These are phyloP conservation scores for Blastobotrys serpentis DNA, from an alignment of 1,139 yeast genomes.

Conservation along the genomic window DNA sequence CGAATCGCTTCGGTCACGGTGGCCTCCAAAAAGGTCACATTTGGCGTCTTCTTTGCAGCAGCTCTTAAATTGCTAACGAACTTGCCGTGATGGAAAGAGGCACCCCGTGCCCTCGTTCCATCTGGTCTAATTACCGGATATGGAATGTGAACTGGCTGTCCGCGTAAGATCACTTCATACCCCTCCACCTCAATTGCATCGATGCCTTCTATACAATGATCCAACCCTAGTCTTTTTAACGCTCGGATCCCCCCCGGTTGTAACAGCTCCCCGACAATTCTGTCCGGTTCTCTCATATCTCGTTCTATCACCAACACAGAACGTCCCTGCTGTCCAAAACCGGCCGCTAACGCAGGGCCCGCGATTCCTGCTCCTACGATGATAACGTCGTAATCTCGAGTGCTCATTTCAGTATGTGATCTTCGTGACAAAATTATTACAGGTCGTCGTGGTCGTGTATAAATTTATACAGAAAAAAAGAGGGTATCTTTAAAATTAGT, in stretches of 20 bases:
- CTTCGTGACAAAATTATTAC: too few relatives aligned
- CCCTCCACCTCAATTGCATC: slow-evolving; percentile 80
- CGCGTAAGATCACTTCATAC: slow-evolving; percentile 70
- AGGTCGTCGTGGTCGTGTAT: not conserved
- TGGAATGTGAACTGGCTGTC: slow-evolving; percentile 55
- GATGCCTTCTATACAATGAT: slow-evolving; percentile 72
- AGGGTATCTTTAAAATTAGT: not conserved
- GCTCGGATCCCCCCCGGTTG: slow-evolving; percentile 95
- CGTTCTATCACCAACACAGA: slow-evolving; percentile 65
- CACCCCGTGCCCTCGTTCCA: slow-evolving; percentile 51
- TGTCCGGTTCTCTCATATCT: slow-evolving; percentile 88
- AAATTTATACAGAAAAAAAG: not conserved
- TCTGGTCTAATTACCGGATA: slow-evolving; percentile 52
- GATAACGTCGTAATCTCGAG: slow-evolving; percentile 52
- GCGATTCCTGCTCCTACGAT: slow-evolving; percentile 94
- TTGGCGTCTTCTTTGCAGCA: slow-evolving; percentile 62
- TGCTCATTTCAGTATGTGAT: not conserved
- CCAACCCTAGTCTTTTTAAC: slow-evolving; percentile 75
- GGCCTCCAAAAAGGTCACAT: slow-evolving; percentile 74
- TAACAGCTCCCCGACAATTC: slow-evolving; percentile 94
- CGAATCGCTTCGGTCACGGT: slow-evolving; percentile 66
- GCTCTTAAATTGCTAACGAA: slow-evolving; percentile 73
- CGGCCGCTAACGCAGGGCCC: slow-evolving; percentile 91
- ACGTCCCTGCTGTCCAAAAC: slow-evolving; percentile 86
- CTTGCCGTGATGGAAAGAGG: slow-evolving; percentile 90